phyloP scores from a whole-genome alignment of 2,329 filamentous ascomycete species.

The Talaromyces sp. region DNA sequence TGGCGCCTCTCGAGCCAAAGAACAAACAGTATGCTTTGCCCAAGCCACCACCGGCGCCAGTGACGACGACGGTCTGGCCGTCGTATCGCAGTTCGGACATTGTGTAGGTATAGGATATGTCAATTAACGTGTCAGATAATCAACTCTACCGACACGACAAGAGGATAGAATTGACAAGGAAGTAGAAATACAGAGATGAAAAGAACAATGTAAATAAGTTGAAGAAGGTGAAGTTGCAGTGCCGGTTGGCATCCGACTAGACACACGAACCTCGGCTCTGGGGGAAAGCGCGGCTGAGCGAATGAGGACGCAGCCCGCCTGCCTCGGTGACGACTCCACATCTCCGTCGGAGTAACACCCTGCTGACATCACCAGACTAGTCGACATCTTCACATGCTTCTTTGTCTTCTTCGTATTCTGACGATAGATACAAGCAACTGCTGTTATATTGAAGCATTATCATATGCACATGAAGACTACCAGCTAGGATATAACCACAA shows the following conservation, averaged over 20 bases:
- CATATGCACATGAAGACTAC: neutral
- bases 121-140: neutral
- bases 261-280: slow-evolving; percentile 9
- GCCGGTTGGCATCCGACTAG: neutral
- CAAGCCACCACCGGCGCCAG: slow-evolving; percentile 77
- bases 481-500: neutral
- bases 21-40: slow-evolving; percentile 82
- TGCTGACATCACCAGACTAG: slow-evolving; percentile 1
- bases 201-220: neutral
- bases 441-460: neutral
- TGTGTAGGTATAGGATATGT: neutral
- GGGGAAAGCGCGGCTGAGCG: neutral
- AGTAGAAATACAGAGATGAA: neutral
- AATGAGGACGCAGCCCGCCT: slow-evolving; percentile 11
- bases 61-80: slow-evolving; percentile 84
- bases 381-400: neutral
- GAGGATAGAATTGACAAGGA: neutral
- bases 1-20: slow-evolving; percentile 87
- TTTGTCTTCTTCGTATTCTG: no score
- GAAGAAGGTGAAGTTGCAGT: neutral
- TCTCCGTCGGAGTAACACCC: slow-evolving; percentile 2
- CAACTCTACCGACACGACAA: neutral
- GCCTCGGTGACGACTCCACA: slow-evolving; percentile 2
- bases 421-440: no score
- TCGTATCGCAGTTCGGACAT: slow-evolving; percentile 79